Conservation (phyloP, 345 rosid species). For the Microcos paniculata region DNA sequence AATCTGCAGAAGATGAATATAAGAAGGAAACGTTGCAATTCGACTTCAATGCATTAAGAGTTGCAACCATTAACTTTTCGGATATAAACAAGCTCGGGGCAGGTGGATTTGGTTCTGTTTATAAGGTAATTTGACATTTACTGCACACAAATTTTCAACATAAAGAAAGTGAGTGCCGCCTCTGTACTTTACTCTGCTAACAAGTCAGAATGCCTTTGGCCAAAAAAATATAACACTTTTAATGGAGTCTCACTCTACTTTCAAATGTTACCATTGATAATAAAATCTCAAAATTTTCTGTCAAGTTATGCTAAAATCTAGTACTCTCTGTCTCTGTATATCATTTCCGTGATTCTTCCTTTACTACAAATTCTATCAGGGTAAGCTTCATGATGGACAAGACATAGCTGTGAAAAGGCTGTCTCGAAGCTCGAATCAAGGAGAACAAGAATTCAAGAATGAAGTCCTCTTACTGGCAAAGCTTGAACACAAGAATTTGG, state of each 20-base stretch:
- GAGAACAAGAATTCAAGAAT: constrained; percentile 8
- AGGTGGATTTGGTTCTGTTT: constrained; percentile 16
- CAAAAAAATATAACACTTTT: too few relatives aligned
- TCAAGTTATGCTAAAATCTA: too few relatives aligned
- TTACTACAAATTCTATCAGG: neutral
- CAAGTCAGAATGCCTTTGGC: too few relatives aligned
- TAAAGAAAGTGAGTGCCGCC: too few relatives aligned
- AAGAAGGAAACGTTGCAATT: neutral
- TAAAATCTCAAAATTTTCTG: too few relatives aligned
- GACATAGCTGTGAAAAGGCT: constrained; percentile 16
- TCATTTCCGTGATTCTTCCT: neutral
- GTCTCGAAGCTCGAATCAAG: neutral
- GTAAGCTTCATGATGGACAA: neutral
- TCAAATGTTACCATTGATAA: too few relatives aligned
- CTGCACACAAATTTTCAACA: too few relatives aligned
- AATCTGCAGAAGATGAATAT: neutral
- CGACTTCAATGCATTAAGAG: neutral
- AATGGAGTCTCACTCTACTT: too few relatives aligned
- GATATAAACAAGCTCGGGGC: neutral
- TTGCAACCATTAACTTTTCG: constrained; percentile 6
- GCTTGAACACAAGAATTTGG: constrained; percentile 19
- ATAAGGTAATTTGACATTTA: constrained; percentile 4
- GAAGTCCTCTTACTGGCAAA: constrained; percentile 15
- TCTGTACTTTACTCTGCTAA: too few relatives aligned
- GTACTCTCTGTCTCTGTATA: too few relatives aligned